Evolutionary conservation across 2,329 filamentous ascomycete genomes (phyloP), one percentile per base, ranked within the genome.

Genomic region (Aspergillus texensis): DNA sequence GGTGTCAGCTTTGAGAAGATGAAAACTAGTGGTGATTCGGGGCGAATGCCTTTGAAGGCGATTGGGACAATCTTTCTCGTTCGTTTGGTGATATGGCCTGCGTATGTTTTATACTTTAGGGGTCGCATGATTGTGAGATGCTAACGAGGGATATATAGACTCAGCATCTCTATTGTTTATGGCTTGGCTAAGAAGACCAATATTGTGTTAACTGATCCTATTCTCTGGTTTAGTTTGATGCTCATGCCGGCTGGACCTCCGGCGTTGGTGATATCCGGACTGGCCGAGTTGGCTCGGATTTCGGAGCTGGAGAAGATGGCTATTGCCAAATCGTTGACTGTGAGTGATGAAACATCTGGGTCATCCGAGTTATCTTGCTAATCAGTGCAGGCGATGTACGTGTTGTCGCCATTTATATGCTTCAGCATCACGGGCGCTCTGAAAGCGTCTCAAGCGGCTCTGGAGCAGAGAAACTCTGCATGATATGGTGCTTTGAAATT

Each of bases 161-260:
- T 85, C 19, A 84, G 83, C 4, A 86, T 91, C 36, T 78, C 78
- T 0, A 39, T 85, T 2, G 81, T 91, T 9, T 90, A 85, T 67
- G 68, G 74, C 0, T 70, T 90, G 8, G 86, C 85, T 0, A 82
- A 79, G 2, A 81, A 80, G 60, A 89, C 87, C 0, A 66, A 69
- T 0, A 45, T 86, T 3, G 70, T 91, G 2, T 79, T 80, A 4
- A 68, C 79, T 3, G 89, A 91, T 70, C 88, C 88, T 0, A 85
- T 91, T 67, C 75, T 91, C 36, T 90, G 87, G 87, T 91, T 91
- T 69, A 80, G 77, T 3, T 82, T 88, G 82, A 88, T 88, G 85
- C 70, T 87, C 32, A 86, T 86, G 82, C 84, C 85, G 0, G 80
- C 81, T 0, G 85, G 85, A 0, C 85, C 84, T 24, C 83, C 84